These are phyloP conservation scores for barley (Hordeum vulgare) DNA, from an alignment of 176 grass and related monocot genomes.

Conservation along the genomic window DNA sequence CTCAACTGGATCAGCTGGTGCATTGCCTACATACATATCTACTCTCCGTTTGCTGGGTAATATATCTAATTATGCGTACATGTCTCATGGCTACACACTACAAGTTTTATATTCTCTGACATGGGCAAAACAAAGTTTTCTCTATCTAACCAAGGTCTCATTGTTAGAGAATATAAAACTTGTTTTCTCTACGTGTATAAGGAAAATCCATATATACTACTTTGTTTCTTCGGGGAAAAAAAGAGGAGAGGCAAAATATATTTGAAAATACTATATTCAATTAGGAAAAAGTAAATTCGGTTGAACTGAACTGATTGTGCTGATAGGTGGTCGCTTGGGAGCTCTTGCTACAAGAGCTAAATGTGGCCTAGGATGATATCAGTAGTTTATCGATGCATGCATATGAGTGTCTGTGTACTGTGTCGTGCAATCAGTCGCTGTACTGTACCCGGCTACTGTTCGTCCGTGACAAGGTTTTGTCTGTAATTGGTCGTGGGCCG, in stretches of 20 bases:
- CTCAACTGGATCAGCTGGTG: neutral
- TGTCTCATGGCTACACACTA: too few relatives aligned
- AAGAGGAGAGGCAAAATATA: neutral
- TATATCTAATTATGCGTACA: too few relatives aligned
- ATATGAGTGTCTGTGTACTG: conserved; percentile 26
- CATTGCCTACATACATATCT: neutral
- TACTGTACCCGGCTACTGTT: conserved; percentile 37
- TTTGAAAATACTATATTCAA: neutral
- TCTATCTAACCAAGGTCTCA: too few relatives aligned
- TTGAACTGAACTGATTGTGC: neutral
- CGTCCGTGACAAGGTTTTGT: conserved; percentile 45
- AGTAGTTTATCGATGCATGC: neutral
- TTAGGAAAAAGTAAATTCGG: neutral
- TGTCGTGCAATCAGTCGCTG: conserved; percentile 39
- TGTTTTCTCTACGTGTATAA: too few relatives aligned
- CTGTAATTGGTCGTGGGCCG: conserved; percentile 28
- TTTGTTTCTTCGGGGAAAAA: neutral
- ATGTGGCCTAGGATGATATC: conserved; percentile 3
- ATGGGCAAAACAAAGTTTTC: too few relatives aligned
- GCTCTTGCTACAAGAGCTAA: neutral
- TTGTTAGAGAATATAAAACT: too few relatives aligned
- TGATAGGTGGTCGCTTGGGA: neutral
- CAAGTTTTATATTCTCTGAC: too few relatives aligned
- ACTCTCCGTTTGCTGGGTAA: too few relatives aligned
- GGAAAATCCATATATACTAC: neutral